Percentiles rank a stretch among this genome's conserved stretches.
phyloP scores from a whole-genome alignment of 768 basidiomycete species.

The Lentinula sp. region DNA sequence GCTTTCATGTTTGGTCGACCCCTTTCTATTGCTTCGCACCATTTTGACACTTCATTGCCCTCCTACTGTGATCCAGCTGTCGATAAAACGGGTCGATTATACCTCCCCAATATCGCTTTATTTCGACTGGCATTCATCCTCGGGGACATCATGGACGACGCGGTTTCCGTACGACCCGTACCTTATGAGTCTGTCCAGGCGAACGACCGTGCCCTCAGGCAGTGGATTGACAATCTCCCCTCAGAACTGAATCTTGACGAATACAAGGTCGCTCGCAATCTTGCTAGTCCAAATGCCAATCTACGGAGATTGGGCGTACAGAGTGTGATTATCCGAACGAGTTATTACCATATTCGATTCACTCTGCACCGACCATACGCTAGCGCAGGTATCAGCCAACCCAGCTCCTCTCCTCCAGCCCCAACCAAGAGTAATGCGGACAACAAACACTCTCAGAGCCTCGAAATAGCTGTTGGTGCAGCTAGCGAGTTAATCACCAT shows the following conservation, averaged over 20 bases:
- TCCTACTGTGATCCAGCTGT: slow-evolving; percentile 57
- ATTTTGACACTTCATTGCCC: slow-evolving; percentile 79
- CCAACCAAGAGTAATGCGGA: slow-evolving; percentile 20
- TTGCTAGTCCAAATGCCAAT: slow-evolving; percentile 56
- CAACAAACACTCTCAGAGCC: slow-evolving; percentile 43
- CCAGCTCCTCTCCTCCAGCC: slow-evolving; percentile 25
- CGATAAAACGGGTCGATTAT: slow-evolving; percentile 60
- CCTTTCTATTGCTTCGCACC: slow-evolving; percentile 67
- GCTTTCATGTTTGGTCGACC: slow-evolving; percentile 85
- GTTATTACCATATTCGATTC: slow-evolving; percentile 79
- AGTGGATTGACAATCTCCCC: slow-evolving; percentile 78
- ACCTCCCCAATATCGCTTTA: slow-evolving; percentile 68
- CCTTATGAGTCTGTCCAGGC: slow-evolving; percentile 67
- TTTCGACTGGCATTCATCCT: slow-evolving; percentile 74
- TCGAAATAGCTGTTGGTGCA: slow-evolving; percentile 69
- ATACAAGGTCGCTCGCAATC: slow-evolving; percentile 63
- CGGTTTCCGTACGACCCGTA: slow-evolving; percentile 75
- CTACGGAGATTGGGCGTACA: slow-evolving; percentile 70
- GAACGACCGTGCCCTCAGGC: slow-evolving; percentile 62
- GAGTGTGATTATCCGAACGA: slow-evolving; percentile 72
- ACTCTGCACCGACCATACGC: slow-evolving; percentile 79
- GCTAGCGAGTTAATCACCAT: slow-evolving; percentile 77
- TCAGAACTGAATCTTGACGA: slow-evolving; percentile 72
- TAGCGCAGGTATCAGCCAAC: slow-evolving; percentile 16
- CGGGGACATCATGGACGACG: slow-evolving; percentile 82